A percentile compares a stretch with the other conserved stretches of the same genome.
Conservation (phyloP, 192 early-diverging fungal genomes). For the Pecoramyces ruminantium region DNA sequence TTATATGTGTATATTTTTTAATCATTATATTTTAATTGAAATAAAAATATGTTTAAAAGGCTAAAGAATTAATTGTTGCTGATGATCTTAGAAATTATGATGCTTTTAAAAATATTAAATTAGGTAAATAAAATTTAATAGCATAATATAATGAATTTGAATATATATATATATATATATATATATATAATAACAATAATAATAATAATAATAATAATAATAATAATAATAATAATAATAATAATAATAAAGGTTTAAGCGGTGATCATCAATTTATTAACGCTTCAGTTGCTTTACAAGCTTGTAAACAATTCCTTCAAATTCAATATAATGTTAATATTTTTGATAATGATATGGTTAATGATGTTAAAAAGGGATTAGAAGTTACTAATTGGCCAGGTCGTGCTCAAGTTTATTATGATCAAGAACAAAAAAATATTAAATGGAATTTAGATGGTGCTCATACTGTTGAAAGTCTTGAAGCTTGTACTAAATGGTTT, state of each 20-base stretch:
- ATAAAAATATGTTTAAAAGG: not conserved
- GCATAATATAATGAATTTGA: too few relatives aligned
- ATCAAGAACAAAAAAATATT: slow-evolving; percentile 19
- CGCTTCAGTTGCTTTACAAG: slow-evolving; percentile 57
- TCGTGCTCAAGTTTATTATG: slow-evolving; percentile 54
- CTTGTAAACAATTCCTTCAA: slow-evolving; percentile 52
- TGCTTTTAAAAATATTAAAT: not conserved
- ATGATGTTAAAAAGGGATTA: slow-evolving; percentile 43
- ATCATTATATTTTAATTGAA: too few relatives aligned
- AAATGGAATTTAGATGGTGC: slow-evolving; percentile 86
- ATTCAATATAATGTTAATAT: slow-evolving; percentile 6
- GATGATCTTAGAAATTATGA: not conserved
- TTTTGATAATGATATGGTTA: not conserved
- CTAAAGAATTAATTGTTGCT: not conserved
- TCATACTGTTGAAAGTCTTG: slow-evolving; percentile 78
- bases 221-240: slow-evolving; percentile 3
- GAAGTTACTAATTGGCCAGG: slow-evolving; percentile 65
- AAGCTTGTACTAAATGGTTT: slow-evolving; percentile 42
- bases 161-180: too few relatives aligned
- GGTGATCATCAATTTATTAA: slow-evolving; percentile 76
- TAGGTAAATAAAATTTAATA: not conserved
- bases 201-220: slow-evolving; percentile 3
- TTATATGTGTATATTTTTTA: too few relatives aligned
- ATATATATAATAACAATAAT: too few relatives aligned
- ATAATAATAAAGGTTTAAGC: slow-evolving; percentile 38